Base-by-base conservation (phyloP, 116 monocot genomes). In the Cymodocea nodosa region DNA sequence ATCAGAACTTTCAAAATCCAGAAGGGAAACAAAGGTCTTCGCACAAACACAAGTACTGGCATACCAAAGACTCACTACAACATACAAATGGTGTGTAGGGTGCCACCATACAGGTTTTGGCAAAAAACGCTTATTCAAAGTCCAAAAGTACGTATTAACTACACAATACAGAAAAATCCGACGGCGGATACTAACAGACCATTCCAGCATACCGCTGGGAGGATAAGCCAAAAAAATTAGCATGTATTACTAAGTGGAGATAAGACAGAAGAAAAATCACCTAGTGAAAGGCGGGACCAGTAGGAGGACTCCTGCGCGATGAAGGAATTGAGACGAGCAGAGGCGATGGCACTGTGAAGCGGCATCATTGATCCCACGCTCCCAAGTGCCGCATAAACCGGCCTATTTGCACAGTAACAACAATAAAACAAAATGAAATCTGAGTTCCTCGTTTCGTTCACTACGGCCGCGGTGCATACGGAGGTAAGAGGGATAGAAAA, bases 261-360 rank as follows among this genome's bases (percentile, higher is more conserved):
- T 0, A 56, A 18, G 10, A 56, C 15, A 18, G 56, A 18, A 56
- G 44, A 19, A 64, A n/a, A 20, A 25, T 20, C 23, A 64, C 64
- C 64, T 64, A 49, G 64, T 8, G 48, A 50, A 49, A 64, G 10
- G 19, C n/a, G 15, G 36, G 25, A 48, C 49, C 39, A 64, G 22
- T 50, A 50, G 20, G 64, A 48, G 22, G 64, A 64, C 13, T 64
- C 50, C 50, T 14, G 7, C 23, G 64, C 49, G 23, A 64, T 64
- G 20, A 48, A 64, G 13, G 64, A 64, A 9, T 64, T 50, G 40
- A 64, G 64, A 40, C 64, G 64, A 34, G 64, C 49, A 22, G 40
- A 50, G 15, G 64, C 44, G 5, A 64, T 48, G 15, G 64, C 64
- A 12, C 19, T 64, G 23, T 64, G 64, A 5, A 64, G 49, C 9